Percentiles rank a stretch among this genome's conserved stretches.
phyloP scores from a whole-genome alignment of 441 rosid species.

The Jatropha multifida region DNA sequence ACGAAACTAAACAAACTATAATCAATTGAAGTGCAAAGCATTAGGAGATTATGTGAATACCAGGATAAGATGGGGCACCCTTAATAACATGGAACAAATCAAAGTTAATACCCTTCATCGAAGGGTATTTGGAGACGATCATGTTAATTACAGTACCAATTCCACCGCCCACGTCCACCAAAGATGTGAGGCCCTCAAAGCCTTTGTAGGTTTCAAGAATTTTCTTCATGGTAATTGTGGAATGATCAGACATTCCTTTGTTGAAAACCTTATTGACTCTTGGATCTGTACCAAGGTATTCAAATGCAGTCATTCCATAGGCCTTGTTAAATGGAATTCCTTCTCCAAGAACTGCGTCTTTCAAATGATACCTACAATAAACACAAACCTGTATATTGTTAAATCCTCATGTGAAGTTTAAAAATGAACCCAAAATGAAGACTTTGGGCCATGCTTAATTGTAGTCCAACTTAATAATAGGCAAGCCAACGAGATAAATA shows the following conservation, averaged over 20 bases:
- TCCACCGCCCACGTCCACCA: constrained; percentile 86
- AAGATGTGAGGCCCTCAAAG: constrained; percentile 51
- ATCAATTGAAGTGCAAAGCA: too few relatives aligned
- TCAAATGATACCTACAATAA: constrained; percentile 60
- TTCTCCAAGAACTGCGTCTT: constrained; percentile 73
- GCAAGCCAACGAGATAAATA: too few relatives aligned
- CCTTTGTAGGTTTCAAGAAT: constrained; percentile 69
- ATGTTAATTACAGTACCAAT: constrained; percentile 59
- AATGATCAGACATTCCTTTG: constrained; percentile 65
- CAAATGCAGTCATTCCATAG: constrained; percentile 67
- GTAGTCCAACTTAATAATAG: too few relatives aligned
- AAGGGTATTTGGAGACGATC: constrained; percentile 68
- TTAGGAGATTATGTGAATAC: constrained; percentile 24
- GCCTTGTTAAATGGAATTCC: constrained; percentile 82
- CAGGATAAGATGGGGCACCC: constrained; percentile 59
- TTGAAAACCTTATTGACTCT: constrained; percentile 40
- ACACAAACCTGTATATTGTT: too few relatives aligned
- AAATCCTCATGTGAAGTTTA: too few relatives aligned
- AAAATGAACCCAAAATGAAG: too few relatives aligned
- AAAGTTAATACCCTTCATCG: constrained; percentile 69
- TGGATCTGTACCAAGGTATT: constrained; percentile 53
- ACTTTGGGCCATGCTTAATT: too few relatives aligned
- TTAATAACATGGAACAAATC: constrained; percentile 70
- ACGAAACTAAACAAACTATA: too few relatives aligned
- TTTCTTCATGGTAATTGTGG: constrained; percentile 69